Conservation (phyloP, 2,329 filamentous ascomycete genomes). For the Trichophyton schoenleinii region DNA sequence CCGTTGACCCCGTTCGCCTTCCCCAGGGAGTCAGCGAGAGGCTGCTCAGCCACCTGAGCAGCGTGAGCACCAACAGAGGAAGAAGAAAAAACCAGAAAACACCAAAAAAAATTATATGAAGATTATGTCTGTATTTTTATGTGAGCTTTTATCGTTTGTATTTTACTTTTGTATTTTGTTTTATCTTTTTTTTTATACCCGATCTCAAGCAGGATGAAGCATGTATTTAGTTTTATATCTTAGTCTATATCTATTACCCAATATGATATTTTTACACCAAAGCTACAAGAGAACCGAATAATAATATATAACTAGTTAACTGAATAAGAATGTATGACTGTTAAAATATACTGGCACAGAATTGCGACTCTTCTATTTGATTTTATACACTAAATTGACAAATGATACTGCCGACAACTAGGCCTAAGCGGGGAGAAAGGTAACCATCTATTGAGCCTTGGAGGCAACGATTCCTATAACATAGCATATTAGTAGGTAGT, state of each 20-base stretch:
- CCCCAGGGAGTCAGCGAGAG: neutral
- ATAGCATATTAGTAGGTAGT: constrained; percentile 12
- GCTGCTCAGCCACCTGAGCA: neutral
- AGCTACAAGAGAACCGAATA: too few species aligned
- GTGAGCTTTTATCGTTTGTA: neutral
- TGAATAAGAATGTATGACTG: neutral
- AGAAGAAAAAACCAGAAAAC: neutral
- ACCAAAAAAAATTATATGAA: neutral
- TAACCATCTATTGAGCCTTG: constrained; percentile 13
- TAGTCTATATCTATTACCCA: too few species aligned
- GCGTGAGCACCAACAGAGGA: neutral
- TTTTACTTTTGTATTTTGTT: neutral
- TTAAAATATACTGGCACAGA: neutral
- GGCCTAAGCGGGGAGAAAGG: constrained; percentile 3
- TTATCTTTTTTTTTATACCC: neutral
- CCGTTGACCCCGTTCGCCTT: neutral
- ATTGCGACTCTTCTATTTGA: constrained; percentile 8
- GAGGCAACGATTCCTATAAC: constrained; percentile 13
- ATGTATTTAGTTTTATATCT: neutral
- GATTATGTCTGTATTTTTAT: neutral
- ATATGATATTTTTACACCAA: neutral
- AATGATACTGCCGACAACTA: constrained; percentile 6
- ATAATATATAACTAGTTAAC: neutral
- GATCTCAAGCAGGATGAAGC: neutral
- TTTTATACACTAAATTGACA: constrained; percentile 12